Base-by-base conservation (phyloP, 257 asterid genomes). In the Solanum ossicruentum region DNA sequence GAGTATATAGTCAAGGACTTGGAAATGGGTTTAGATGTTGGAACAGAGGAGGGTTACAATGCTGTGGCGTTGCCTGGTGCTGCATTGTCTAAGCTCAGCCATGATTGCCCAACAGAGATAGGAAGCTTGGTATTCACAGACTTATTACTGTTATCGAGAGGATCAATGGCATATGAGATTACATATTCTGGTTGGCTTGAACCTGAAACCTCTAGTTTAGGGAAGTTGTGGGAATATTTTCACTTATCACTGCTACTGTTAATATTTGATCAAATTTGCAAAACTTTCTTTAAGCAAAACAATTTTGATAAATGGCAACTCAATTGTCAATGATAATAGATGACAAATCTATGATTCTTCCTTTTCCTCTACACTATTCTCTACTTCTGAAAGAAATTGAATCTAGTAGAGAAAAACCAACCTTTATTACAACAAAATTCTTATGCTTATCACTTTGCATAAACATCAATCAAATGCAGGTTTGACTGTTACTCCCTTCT, bases 51-150 rank as follows among this genome's bases (percentile, higher is more conserved):
- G 54, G 90, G 85, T 41, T 88, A 54, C 4, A 73, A 86, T 11
- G 93, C 63, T 79, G 93, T 89, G 89, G 97, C 91, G 77, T 85
- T 93, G 89, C 98, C 97, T 2, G 99, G 98, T 82, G 97, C 99
- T 82, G 93, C 95, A 52, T 47, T 94, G 91, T 83, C 10, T 15
- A 94, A 94, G 88, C 97, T 57, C 93, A 0, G 92, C 91, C 36
- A 95, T 95, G 99, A 95, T 92, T 85, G 99, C 93, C 93, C n/a
- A 95, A 91, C 81, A 97, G 98, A 6, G 94, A 93, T 28, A 97
- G 96, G 26, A 92, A 94, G 90, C 81, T 91, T 57, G 97, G 99
- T 11, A 84, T 88, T 17, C 99, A 95, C 60, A 97, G 98, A 26
- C 77, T 95, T 45, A 82, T 95, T 5, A 92, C 98, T 3, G 94